phyloP scores from a whole-genome alignment of 176 grass and related monocot species.

The Tillandsia leiboldiana region DNA sequence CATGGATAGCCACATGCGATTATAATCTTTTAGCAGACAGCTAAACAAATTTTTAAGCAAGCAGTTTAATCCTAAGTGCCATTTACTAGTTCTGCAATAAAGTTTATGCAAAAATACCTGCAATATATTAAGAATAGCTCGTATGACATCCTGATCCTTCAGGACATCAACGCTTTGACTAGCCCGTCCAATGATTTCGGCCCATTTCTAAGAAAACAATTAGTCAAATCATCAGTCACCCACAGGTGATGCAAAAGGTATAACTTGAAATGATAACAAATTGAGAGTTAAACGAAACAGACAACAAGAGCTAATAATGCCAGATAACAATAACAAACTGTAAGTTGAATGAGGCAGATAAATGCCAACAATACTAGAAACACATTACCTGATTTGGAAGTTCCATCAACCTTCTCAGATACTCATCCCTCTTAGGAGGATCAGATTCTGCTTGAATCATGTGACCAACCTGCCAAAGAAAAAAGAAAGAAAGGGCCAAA shows the following conservation, averaged over 20 bases:
- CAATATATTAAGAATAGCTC: constrained; percentile 96
- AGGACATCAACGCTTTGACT: constrained; percentile 90
- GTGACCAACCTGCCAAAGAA: constrained; percentile 57
- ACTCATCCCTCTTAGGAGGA: constrained; percentile 83
- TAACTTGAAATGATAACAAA: background rate
- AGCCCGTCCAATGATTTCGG: constrained; percentile 97
- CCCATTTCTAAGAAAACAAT: constrained; percentile 72
- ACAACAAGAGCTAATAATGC: too few species aligned
- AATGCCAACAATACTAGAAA: constrained; percentile 7
- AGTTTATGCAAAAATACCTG: constrained; percentile 43
- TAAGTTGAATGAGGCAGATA: background rate
- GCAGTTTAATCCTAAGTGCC: too few species aligned
- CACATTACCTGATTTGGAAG: constrained; percentile 83
- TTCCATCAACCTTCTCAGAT: constrained; percentile 98
- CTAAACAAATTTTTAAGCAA: too few species aligned
- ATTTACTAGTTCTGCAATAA: too few species aligned
- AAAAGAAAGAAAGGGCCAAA: background rate
- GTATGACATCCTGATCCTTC: constrained; percentile 94
- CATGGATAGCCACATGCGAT: too few species aligned
- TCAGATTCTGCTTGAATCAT: constrained; percentile 99
- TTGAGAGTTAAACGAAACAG: background rate
- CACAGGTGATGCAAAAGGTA: background rate
- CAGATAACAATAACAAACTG: too few species aligned
- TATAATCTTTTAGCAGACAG: too few species aligned
- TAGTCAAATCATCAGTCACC: background rate